Percentiles rank a stretch among this genome's conserved stretches.
Conservation (phyloP, 1,139 yeast species). For the Lodderomyces pseudojiufengensis region DNA sequence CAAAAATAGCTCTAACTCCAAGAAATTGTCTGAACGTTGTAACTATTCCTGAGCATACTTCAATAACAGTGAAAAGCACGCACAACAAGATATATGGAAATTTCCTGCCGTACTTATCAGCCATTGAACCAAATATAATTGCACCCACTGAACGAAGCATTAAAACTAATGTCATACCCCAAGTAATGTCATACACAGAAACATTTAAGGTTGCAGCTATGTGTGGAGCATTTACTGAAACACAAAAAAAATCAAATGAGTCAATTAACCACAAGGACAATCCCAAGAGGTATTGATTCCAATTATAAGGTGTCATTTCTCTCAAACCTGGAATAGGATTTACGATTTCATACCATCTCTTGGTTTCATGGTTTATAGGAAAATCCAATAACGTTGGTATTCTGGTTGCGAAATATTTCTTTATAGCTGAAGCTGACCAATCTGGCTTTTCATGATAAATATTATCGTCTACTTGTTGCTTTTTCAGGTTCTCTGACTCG, state of each 20-base stretch:
- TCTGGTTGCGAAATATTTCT: conserved; percentile 26
- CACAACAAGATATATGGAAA: conserved; percentile 62
- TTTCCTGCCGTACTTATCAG: conserved; percentile 71
- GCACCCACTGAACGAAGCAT: conserved; percentile 84
- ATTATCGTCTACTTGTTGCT: conserved; percentile 7
- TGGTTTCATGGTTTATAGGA: conserved; percentile 14
- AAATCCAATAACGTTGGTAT: conserved; percentile 22
- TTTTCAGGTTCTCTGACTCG: not conserved
- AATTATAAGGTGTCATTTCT: conserved; percentile 25
- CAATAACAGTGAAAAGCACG: conserved; percentile 51
- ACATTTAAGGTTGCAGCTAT: conserved; percentile 54
- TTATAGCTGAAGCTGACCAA: conserved; percentile 21
- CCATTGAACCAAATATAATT: conserved; percentile 58
- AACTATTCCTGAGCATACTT: conserved; percentile 72
- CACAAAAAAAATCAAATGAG: conserved; percentile 73
- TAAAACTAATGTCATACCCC: conserved; percentile 79
- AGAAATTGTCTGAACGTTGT: conserved; percentile 60
- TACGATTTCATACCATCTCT: conserved; percentile 18
- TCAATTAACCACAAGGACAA: conserved; percentile 77
- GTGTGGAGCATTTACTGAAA: conserved; percentile 54
- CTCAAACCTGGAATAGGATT: conserved; percentile 34
- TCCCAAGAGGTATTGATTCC: conserved; percentile 64
- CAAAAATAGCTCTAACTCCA: conserved; percentile 50
- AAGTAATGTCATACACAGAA: conserved; percentile 54
- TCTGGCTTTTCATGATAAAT: conserved; percentile 25